phyloP scores from a whole-genome alignment of 1,139 yeast species.

The Pichia inconspicua region DNA sequence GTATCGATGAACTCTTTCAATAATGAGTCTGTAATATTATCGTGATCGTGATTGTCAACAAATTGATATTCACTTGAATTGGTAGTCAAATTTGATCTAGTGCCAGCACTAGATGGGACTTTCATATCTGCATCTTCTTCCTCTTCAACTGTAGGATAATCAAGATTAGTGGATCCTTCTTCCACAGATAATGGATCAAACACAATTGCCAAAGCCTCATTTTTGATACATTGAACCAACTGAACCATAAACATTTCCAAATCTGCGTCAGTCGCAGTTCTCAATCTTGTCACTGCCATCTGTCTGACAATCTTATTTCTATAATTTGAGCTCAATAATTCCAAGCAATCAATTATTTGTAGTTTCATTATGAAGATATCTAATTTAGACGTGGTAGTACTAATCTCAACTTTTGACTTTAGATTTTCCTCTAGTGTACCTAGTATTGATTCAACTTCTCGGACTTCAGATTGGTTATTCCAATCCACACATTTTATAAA shows the following conservation, averaged over 20 bases:
- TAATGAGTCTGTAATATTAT: slow-evolving; percentile 1
- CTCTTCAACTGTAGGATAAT: slow-evolving; percentile 7
- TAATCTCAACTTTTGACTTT: slow-evolving; percentile 2
- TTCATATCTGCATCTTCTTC: slow-evolving; percentile 19
- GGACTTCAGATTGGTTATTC: slow-evolving; percentile 75
- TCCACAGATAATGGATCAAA: background rate
- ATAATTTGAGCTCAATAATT: slow-evolving; percentile 70
- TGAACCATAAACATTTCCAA: slow-evolving; percentile 76
- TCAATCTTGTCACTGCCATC: slow-evolving; percentile 80
- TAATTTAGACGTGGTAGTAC: background rate
- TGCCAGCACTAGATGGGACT: slow-evolving; percentile 3
- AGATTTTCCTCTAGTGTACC: slow-evolving; percentile 18
- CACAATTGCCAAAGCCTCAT: slow-evolving; percentile 35
- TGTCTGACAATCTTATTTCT: slow-evolving; percentile 52
- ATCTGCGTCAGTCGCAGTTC: slow-evolving; percentile 73
- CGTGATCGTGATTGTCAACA: slow-evolving; percentile 29
- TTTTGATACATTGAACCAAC: slow-evolving; percentile 85
- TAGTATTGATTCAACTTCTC: slow-evolving; percentile 55
- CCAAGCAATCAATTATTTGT: slow-evolving; percentile 89
- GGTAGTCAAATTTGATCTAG: slow-evolving; percentile 15
- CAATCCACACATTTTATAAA: slow-evolving; percentile 82
- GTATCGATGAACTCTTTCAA: slow-evolving; percentile 14
- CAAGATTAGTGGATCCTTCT: background rate
- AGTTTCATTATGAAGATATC: slow-evolving; percentile 24
- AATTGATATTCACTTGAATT: slow-evolving; percentile 36